Base-by-base conservation (phyloP, 2,329 filamentous ascomycete species). In the Mariannaea sp. region DNA sequence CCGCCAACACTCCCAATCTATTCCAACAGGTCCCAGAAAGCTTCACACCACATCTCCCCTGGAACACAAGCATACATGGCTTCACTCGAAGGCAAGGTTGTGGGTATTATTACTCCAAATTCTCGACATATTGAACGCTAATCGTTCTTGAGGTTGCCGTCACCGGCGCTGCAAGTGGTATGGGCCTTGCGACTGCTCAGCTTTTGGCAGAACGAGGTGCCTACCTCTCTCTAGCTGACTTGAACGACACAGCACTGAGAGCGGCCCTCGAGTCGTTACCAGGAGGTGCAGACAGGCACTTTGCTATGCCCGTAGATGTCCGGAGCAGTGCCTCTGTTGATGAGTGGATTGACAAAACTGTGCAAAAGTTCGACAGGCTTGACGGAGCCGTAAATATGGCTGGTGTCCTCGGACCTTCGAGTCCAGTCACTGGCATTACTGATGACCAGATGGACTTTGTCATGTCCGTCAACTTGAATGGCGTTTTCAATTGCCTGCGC, bases 401-500 rank as follows among this genome's bases (percentile, higher is more conserved):
- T 1, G 66, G 63, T 5, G 61, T 66, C 32, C 57, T 64, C 2
- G 16, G 35, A 1, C 24, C 45, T 0, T 52, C 55, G 1, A 40
- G 10, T 0, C 42, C 53, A 5, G 55, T 73, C 16, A 67, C 66
- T 0, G 71, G 77, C 16, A 68, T 73, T 1, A 69, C 68, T 7
- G 74, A 77, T 42, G 66, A 69, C 12, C 69, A 74, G 17, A 80
- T 75, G 75, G 70, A 75, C 33, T 65, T 65, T 22, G 66, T 75
- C 13, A 63, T 80, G 47, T 59, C 64, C 2, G 73, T 80, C 8
- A 81, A 81, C 59, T 53, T 75, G 7, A 72, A 64, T 7, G 80
- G 81, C 5, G 66, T 77, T 22, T 78, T 82, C 66, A 75, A 80
- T 43, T 81, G 77, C 53, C 55, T 84, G 53, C 68, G 77, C 13